Base-by-base conservation (phyloP, 2,329 filamentous ascomycete species). In the Sphaerulina vaccinii region DNA sequence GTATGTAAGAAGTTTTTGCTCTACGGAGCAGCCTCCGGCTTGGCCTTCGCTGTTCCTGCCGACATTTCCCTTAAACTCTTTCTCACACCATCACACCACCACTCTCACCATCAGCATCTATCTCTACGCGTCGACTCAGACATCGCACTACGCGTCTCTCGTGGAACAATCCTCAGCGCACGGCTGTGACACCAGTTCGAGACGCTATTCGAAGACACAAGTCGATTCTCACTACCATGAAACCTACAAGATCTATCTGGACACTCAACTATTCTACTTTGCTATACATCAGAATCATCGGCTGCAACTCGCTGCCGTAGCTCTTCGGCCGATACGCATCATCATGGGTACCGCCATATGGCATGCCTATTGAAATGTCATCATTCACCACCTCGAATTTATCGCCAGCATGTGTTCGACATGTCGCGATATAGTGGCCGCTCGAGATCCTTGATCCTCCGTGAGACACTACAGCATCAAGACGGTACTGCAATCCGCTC, bases 391-490 rank as follows among this genome's bases (percentile, higher is more conserved):
- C 19, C 16, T 37, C 22, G 38, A 52, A 55, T 9, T 29, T 19
- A 5, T 16, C 9, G 4, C 19, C 46, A 2, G 39, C 23, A 16
- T 22, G 16, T 13, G 49, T 10, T 19, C 55, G 40, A 1, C 49
- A 50, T 13, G 45, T 32, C 4, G 56, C 32, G 15, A 54, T 27
- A 21, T 41, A 52, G 35, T 58, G 56, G 9, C 56, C 54, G 1
- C 13, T 3, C 3, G 27, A 9, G 13, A 45, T 39, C 1, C 0
- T 3, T 1, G 3, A 3, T 3, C 53, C 51, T 1, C 6, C 1
- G 16, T 58, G 53, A 3, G 36, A 43, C 2, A 58, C 48, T 1
- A 58, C 54, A 8, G 24, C 56, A 18, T 56, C 48, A 22, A 58
- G n/a, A n/a, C 54, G 32, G 33, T 58, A 58, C 16, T 46, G 13